Evolutionary conservation across 176 grass and related monocot genomes (phyloP).

Genomic region (Zea mays): DNA sequence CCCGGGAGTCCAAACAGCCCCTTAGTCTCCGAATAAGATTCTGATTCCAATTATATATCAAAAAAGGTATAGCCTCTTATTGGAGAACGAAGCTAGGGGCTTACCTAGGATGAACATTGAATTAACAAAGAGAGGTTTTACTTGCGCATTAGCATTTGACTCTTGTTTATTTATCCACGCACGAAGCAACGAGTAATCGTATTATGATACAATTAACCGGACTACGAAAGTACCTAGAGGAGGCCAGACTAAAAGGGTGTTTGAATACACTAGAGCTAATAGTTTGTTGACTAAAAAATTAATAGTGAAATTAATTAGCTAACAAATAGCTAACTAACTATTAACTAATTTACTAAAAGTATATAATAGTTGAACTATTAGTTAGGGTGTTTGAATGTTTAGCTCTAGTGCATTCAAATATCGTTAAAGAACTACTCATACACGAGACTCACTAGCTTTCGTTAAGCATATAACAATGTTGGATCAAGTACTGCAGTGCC

Average conservation of each 20-base stretch:
- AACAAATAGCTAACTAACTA: no score
- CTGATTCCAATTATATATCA: neutral
- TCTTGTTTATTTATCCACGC: neutral
- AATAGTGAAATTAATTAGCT: no score
- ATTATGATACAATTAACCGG: neutral
- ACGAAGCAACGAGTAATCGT: constrained; percentile 18
- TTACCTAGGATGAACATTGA: neutral
- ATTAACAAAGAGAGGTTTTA: constrained; percentile 40
- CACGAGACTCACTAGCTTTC: neutral
- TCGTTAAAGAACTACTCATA: no score
- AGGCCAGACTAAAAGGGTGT: neutral
- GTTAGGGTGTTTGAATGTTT: no score
- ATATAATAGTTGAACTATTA: no score
- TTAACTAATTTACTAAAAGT: no score
- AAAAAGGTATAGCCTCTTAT: constrained; percentile 6
- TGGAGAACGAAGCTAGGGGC: neutral
- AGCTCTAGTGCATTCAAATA: no score
- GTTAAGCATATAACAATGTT: no score
- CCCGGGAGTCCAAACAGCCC: no score
- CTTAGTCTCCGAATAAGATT: no score
- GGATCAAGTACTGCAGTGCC: neutral
- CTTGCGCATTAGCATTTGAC: constrained; percentile 44
- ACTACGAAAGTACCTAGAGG: neutral
- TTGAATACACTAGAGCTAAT: no score
- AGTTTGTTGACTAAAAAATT: no score